Conservation (phyloP, 2,329 filamentous ascomycete genomes). For the Uncinocarpus reesii region DNA sequence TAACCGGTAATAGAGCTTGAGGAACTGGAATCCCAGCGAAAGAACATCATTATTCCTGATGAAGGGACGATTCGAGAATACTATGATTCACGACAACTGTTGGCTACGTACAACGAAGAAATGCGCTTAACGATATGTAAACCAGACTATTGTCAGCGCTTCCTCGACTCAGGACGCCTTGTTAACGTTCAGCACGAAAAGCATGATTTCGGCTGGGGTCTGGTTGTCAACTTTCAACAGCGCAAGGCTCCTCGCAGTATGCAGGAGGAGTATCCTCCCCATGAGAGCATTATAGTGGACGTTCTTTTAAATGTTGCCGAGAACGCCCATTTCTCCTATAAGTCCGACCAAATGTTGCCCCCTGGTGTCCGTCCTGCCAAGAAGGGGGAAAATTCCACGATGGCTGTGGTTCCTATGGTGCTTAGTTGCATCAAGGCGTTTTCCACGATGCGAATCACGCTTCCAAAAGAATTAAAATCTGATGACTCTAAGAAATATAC, state of each 20-base stretch:
- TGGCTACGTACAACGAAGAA: constrained; percentile 73
- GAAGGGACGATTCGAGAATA: constrained; percentile 88
- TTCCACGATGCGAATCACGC: constrained; percentile 70
- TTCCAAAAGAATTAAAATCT: constrained; percentile 65
- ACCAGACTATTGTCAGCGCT: constrained; percentile 74
- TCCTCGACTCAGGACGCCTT: constrained; percentile 76
- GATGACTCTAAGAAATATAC: constrained; percentile 58
- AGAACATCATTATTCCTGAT: constrained; percentile 66
- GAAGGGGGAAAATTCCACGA: constrained; percentile 55
- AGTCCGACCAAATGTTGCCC: constrained; percentile 55
- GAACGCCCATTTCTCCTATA: constrained; percentile 42
- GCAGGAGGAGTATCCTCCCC: constrained; percentile 57
- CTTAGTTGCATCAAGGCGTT: constrained; percentile 77
- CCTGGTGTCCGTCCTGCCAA: constrained; percentile 51
- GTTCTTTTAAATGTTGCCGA: constrained; percentile 60
- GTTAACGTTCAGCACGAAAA: constrained; percentile 73
- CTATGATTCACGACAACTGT: constrained; percentile 75
- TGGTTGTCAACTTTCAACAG: constrained; percentile 62
- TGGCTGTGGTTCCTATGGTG: constrained; percentile 75
- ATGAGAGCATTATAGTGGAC: constrained; percentile 73
- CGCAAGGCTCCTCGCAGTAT: constrained; percentile 57
- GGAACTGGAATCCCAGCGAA: constrained; percentile 63
- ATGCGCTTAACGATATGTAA: constrained; percentile 89
- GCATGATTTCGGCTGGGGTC: constrained; percentile 88
- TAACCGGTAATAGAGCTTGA: constrained; percentile 50